Evolutionary conservation across 2,329 filamentous ascomycete species (phyloP), one percentile per base, ranked within the genome.

Genomic region (Fusarium penzigii): DNA sequence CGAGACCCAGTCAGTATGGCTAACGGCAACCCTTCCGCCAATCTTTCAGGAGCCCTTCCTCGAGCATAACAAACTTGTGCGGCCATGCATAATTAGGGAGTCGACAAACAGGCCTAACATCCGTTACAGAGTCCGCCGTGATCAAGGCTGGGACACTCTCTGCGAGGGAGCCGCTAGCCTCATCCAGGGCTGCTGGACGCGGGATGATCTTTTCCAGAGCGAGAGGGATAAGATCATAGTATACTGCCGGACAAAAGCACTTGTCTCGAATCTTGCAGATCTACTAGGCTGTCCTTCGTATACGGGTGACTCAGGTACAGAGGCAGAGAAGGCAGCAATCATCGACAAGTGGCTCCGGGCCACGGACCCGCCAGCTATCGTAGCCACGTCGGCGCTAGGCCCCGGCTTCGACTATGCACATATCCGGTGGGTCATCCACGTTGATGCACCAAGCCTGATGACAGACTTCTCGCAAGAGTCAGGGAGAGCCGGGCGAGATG

Each of bases 91-190:
- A 11, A 40, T 53, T 25, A 39, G 36, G 40, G 45, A 53, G 44
- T 53, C 38, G 9, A 53, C 42, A 25, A 52, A 48, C 36, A 29
- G 32, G 39, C 25, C 39, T 13, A 52, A 52, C 34, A 52, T 52
- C 20, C 16, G 20, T 16, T 52, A 52, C 38, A 48, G 10, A 17
- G 34, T 53, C 13, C 29, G 32, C n/a, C 25, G 29, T 13, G 39
- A 42, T 16, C 17, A 11, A 16, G 43, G 44, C 14, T 25, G 38
- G 29, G 38, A 29, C 25, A 43, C 29, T 12, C 29, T 51, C 16
- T 51, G 34, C 25, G n/a, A 46, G 34, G 32, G 43, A 17, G 40
- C 40, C 11, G 17, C 17, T 17, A 12, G 12, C 17, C 17, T 42
- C 12, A 42, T 42, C 17, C 12, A 42, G 17, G 12, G 11, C 12